Evolutionary conservation across 2,329 filamentous ascomycete genomes (phyloP), one percentile per base, ranked within the genome.

Genomic region (Talaromyces rugulosus): DNA sequence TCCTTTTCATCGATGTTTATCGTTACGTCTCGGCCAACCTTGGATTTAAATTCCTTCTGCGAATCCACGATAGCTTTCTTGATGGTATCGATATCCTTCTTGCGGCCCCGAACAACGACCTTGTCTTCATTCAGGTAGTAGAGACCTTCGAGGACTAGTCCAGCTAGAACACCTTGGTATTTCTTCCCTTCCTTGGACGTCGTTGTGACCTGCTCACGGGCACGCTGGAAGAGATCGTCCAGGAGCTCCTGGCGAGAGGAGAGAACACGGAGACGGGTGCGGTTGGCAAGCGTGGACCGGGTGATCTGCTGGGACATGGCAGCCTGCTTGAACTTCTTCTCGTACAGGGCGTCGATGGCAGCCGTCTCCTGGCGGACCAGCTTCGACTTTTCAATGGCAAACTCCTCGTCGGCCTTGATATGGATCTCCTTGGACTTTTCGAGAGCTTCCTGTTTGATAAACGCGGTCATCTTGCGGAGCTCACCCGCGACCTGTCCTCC

Each of bases 391-490:
- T 99, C 95, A 76, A 97, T 98, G 76, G 92, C 91, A 80, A 98
- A 98, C 80, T 99, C 95, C 80, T 98, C 92, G 82, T 98, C 93
- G 78, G 95, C 95, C 82, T 98, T 98, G 82, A 98, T 89, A 75
- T 95, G 87, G 79, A 99, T 98, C 81, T 99, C 95, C 76, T 90
- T 90, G 72, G 92, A 92, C 81, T 99, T 99, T 78, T 99, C 95
- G 74, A 90, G 86, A 63, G 95, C 95, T 83, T 99, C 95, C 82
- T 98, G 95, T 79, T 92, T 91, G 87, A 99, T 99, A 87, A 99
- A 99, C 76, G 93, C 94, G 64, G 95, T 98, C 95, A 99, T 99
- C 87, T 99, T 99, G 85, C 91, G 93, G 81, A 99, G 91, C 87
- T 99, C 95, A 81, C 91, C 89, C 81, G 91, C 89, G 85, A 99